These are phyloP conservation scores for Saccharomyces paradoxus DNA, from an alignment of 805 yeast genomes.

Conservation along the genomic window DNA sequence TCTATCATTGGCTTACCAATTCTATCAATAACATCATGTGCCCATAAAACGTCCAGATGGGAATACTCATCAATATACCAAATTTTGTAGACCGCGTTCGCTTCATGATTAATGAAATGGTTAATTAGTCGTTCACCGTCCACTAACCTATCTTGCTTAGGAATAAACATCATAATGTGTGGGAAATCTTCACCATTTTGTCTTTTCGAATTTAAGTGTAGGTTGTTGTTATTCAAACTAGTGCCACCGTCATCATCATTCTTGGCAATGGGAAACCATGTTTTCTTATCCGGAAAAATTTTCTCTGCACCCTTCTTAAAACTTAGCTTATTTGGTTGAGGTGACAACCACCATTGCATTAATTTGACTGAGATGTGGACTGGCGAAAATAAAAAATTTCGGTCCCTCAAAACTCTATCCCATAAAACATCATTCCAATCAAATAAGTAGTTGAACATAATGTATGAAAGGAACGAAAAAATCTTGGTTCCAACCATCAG, in stretches of 20 bases:
- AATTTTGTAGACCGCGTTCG: conserved; percentile 23
- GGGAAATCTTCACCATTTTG: conserved; percentile 39
- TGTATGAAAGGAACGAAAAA: conserved; percentile 60
- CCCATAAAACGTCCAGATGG: conserved; percentile 92
- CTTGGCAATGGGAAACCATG: conserved; percentile 42
- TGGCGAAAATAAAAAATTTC: conserved; percentile 81
- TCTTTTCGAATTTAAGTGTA: conserved; percentile 29
- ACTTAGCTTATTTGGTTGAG: conserved; percentile 33
- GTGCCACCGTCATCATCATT: neutral
- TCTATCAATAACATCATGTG: conserved; percentile 58
- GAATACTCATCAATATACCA: conserved; percentile 53
- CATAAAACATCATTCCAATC: conserved; percentile 81
- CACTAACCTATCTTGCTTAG: conserved; percentile 68
- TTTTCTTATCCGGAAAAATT: conserved; percentile 42
- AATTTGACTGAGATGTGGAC: conserved; percentile 69
- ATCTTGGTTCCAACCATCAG: conserved; percentile 41
- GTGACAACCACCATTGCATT: conserved; percentile 89
- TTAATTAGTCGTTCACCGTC: conserved; percentile 60
- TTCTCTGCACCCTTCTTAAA: conserved; percentile 32
- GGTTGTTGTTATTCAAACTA: conserved; percentile 2
- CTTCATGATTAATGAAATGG: conserved; percentile 58
- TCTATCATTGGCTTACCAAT: conserved; percentile 47
- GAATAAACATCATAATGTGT: conserved; percentile 56
- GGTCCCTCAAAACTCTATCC: conserved; percentile 55
- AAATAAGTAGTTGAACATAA: conserved; percentile 79